Evolutionary conservation across 768 basidiomycete species (phyloP).

Genomic region (Rossbeevera mucosa): DNA sequence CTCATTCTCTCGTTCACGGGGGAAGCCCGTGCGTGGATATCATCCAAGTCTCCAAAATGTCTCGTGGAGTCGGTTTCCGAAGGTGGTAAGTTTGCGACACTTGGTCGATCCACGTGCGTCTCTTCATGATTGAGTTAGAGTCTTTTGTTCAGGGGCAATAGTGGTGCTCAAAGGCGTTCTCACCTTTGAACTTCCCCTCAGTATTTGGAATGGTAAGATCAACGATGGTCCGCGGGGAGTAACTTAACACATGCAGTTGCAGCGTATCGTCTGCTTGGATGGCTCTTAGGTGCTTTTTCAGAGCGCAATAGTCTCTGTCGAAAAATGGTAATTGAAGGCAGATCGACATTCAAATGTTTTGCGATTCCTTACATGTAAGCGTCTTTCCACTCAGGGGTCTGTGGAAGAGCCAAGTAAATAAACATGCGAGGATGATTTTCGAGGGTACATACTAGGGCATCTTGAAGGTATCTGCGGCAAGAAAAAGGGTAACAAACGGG

Average conservation of each 20-base stretch:
- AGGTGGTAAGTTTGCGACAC: not conserved
- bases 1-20: not conserved
- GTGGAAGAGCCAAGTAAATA: not conserved
- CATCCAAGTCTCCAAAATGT: not conserved
- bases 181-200: slow-evolving; percentile 10
- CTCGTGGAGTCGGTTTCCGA: not conserved
- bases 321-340: not conserved
- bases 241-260: slow-evolving; percentile 17
- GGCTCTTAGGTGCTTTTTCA: slow-evolving; percentile 61
- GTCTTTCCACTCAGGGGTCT: slow-evolving; percentile 62
- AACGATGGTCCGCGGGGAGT: slow-evolving; percentile 5
- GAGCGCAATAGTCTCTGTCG: slow-evolving; percentile 62
- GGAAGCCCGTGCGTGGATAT: not conserved
- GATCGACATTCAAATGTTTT: not conserved
- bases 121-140: slow-evolving; percentile 4
- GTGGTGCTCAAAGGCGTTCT: not conserved
- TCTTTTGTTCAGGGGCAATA: not conserved
- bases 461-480: slow-evolving; percentile 56
- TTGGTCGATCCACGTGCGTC: not conserved
- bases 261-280: slow-evolving; percentile 38
- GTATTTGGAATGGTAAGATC: not conserved
- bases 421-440: not conserved
- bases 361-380: slow-evolving; percentile 31
- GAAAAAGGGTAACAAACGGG: not conserved
- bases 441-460: not conserved